Percentiles rank a stretch among this genome's conserved stretches.
phyloP scores from a whole-genome alignment of 768 basidiomycete genomes.

The Leccinum sublutescens region DNA sequence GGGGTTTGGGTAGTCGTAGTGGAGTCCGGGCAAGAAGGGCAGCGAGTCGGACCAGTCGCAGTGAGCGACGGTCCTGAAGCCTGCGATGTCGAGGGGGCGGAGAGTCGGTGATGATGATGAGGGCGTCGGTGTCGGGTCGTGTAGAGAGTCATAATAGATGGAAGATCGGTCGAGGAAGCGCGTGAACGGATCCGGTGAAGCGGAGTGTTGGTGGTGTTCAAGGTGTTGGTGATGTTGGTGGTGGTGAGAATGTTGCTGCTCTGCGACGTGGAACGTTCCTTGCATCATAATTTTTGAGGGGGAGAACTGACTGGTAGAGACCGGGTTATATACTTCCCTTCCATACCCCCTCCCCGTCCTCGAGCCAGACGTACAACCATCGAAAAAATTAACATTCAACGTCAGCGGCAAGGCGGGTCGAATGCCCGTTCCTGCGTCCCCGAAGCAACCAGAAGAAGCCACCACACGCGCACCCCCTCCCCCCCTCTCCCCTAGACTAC shows the following conservation, averaged over 20 bases:
- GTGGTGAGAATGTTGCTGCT: not conserved
- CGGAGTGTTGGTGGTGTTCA: not conserved
- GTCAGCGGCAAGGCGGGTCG: not conserved
- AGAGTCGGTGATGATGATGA: slow-evolving; percentile 4
- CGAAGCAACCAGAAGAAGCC: slow-evolving; percentile 15
- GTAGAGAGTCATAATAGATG: slow-evolving; percentile 10
- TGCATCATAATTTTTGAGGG: not conserved
- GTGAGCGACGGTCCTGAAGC: slow-evolving; percentile 21
- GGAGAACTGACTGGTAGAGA: not conserved
- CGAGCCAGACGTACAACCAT: not conserved
- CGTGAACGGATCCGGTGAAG: slow-evolving; percentile 23
- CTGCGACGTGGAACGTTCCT: not conserved
- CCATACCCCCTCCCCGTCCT: not conserved
- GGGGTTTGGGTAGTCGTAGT: slow-evolving; percentile 13
- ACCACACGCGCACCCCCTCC: slow-evolving; percentile 13
- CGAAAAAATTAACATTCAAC: slow-evolving; percentile 15
- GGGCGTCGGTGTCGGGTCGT: not conserved
- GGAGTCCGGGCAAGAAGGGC: slow-evolving; percentile 18
- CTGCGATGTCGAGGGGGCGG: slow-evolving; percentile 20
- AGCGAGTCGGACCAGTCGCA: slow-evolving; percentile 27
- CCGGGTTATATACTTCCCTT: not conserved
- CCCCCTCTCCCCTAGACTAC: not conserved
- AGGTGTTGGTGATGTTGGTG: too few relatives aligned
- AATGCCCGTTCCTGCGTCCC: slow-evolving; percentile 17
- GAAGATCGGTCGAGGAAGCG: slow-evolving; percentile 34